Base-by-base conservation (phyloP, 208 protist species). In the Acanthamoeba lugdunensis region DNA sequence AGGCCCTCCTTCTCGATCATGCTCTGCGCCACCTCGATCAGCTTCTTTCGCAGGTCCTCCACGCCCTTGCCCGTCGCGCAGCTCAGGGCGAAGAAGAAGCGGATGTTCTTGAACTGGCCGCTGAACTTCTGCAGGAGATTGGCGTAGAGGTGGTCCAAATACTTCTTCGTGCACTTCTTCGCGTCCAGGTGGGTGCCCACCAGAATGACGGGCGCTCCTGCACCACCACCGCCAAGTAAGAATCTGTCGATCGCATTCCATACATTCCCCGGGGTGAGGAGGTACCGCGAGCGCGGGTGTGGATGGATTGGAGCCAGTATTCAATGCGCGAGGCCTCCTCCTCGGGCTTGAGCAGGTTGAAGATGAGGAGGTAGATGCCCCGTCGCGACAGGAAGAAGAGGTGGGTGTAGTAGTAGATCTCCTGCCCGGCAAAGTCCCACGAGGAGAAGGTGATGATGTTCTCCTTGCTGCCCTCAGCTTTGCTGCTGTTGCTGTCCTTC, bases 251-350 rank as follows among this genome's bases (percentile, higher is more conserved):
- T 16, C 28, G 45, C 45, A 45, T 16, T 87, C 8, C 28, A 30
- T 18, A 21, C 16, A 52, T 13, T 33, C 25, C 41, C 4, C 41
- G 41, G 18, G 8, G 25, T 1, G 61, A 4, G 8, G 1, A 23
- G 50, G 37, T 33, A 92, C 67, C 33, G 6, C 65, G 87, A 16
- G 69, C 73, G 37, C 89, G 89, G 45, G 89, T 84, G 89, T 93
- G 56, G 13, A 93, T 93, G 58, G 69, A 84, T 67, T 93, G 89
- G 23, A 93, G 89, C 89, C 89, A 93, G 69, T 93, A 93, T n/a
- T 93, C 89, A 33, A 93, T 73, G 33, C 61, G 65, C 8, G 45
- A 61, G 11, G 56, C 25, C 65, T 67, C 56, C 41, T 91, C 50
- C 61, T 77, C 37, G 85, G 56, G 61, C 56, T 91, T 91, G 85